Conservation (phyloP, 148 eudicot species). For the Pharnaceum exiguum region DNA sequence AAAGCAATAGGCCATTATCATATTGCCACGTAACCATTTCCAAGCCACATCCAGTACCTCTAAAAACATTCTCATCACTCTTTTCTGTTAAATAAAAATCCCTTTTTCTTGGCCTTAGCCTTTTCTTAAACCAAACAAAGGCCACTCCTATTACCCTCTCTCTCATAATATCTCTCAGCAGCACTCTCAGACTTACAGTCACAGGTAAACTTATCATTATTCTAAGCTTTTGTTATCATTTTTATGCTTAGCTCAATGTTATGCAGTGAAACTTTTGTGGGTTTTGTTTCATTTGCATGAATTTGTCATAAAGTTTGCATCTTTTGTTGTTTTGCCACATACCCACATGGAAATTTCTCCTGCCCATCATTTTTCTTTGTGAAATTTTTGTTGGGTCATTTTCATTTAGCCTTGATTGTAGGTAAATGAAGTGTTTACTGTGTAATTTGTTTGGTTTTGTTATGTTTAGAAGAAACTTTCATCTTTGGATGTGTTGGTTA, state of each 20-base stretch:
- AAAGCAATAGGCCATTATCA: constrained; percentile 3
- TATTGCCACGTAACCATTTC: constrained; percentile 26
- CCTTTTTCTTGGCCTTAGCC: too few relatives aligned
- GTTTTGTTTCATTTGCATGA: neutral
- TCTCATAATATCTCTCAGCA: neutral
- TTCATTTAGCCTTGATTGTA: neutral
- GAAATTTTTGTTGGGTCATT: neutral
- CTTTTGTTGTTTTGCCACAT: constrained; percentile 2
- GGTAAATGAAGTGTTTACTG: neutral
- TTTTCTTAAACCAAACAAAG: too few relatives aligned
- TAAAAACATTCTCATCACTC: too few relatives aligned
- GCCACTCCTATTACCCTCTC: constrained; percentile 4
- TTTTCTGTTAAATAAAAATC: too few relatives aligned
- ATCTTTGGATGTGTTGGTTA: too few relatives aligned
- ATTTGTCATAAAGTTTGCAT: neutral
- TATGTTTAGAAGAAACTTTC: too few relatives aligned
- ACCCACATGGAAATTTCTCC: neutral
- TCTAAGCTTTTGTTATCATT: neutral
- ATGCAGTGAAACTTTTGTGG: neutral
- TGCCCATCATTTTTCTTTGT: neutral
- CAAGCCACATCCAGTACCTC: constrained; percentile 32
- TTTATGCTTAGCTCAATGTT: neutral
- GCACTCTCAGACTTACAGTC: neutral
- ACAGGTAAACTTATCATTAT: neutral
- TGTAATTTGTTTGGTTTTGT: neutral